A percentile compares a stretch with the other conserved stretches of the same genome.
Evolutionary conservation across 1,284 basidiomycete genomes (phyloP).

Genomic region (Sparassis latifolia): DNA sequence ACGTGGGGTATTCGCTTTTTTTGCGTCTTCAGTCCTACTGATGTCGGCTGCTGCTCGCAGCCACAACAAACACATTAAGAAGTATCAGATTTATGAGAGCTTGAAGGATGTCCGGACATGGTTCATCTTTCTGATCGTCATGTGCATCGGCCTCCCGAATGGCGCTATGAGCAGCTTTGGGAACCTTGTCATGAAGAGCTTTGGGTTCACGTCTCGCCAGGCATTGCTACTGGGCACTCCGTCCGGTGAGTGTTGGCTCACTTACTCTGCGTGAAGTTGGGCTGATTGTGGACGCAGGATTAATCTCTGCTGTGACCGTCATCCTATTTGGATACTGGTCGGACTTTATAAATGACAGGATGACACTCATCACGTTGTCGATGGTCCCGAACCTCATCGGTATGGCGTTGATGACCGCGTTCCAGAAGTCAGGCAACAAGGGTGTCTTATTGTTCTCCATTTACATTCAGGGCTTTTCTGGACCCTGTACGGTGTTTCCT

Average conservation of each 20-base stretch:
- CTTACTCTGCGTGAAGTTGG: too few relatives aligned
- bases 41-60: too few relatives aligned
- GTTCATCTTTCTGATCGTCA: constrained; percentile 52
- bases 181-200: constrained; percentile 55
- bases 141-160: constrained; percentile 59
- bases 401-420: constrained; percentile 48
- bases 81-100: constrained; percentile 52
- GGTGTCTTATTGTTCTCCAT: constrained; percentile 40
- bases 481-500: constrained; percentile 27
- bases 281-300: too few relatives aligned
- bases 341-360: constrained; percentile 33
- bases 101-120: constrained; percentile 56
- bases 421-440: constrained; percentile 39
- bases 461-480: too few relatives aligned
- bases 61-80: constrained; percentile 54
- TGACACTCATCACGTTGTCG: constrained; percentile 52
- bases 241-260: too few relatives aligned
- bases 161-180: constrained; percentile 59
- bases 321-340: neutral
- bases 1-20: constrained; percentile 24
- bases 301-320: constrained; percentile 23
- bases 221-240: constrained; percentile 11
- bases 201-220: constrained; percentile 50
- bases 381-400: constrained; percentile 56
- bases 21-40: too few relatives aligned